Evolutionary conservation across 2,329 filamentous ascomycete species (phyloP), one percentile per base, ranked within the genome.

Genomic region (Fusarium luffae): DNA sequence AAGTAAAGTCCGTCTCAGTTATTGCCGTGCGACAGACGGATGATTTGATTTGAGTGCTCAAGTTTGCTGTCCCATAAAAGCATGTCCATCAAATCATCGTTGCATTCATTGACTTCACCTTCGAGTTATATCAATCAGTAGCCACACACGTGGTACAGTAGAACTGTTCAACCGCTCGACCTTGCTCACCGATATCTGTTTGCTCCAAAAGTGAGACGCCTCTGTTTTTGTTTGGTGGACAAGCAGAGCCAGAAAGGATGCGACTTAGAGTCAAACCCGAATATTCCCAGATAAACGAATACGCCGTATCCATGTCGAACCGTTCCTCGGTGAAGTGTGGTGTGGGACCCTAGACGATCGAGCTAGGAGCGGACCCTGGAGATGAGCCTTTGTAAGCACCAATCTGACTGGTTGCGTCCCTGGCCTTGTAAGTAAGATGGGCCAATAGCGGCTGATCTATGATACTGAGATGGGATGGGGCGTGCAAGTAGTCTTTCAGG

Each of bases 271-370:
- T 27, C 40, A 59, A 59, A 43, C 18, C 63, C 59, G 68, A 30
- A 40, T 71, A 61, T 71, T 70, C 41, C 63, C 63, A 66, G 27
- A 43, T 65, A 47, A 67, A 69, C 69, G 69, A 71, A 71, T 72
- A 71, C 69, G 69, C 61, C 69, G 69, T 70, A 72, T 70, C 30
- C 50, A 48, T 19, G 44, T 41, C 16, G 25, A 66, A 64, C 41
- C 32, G 62, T 63, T 69, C 51, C 27, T 70, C 32, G 46, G 54
- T 63, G 58, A 50, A 34, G 48, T 63, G 58, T 54, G 23, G 48
- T 51, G 48, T 51, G 48, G 64, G 59, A 49, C 46, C 48, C 46
- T 12, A 27, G 50, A 30, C 46, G 56, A 70, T 70, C 68, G 56
- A 66, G 69, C 57, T 67, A 66, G 60, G 49, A 63, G 44, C 37